These are phyloP conservation scores for Ceratorhiza oryzae-sativae DNA, from an alignment of 1,284 basidiomycete genomes.

Conservation along the genomic window DNA sequence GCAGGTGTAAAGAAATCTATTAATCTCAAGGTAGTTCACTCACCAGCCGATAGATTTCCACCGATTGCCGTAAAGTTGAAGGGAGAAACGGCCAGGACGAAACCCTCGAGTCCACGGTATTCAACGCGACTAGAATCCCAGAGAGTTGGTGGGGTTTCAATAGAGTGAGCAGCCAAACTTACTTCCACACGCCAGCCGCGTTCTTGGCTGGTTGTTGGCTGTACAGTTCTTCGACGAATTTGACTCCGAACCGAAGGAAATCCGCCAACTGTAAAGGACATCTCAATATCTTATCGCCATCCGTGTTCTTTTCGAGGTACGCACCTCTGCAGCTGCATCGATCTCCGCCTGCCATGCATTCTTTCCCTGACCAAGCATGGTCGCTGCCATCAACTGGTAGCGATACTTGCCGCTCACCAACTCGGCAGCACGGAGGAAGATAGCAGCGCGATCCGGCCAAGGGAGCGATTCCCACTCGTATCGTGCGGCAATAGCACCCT, in stretches of 20 bases:
- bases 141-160: constrained; percentile 1
- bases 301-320: constrained; percentile 43
- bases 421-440: constrained; percentile 97
- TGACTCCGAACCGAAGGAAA: constrained; percentile 96
- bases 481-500: constrained; percentile 88
- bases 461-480: constrained; percentile 91
- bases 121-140: constrained; percentile 76
- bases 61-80: constrained; percentile 99
- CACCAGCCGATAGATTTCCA: constrained; percentile 84
- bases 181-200: constrained; percentile 93
- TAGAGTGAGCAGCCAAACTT: constrained; percentile 50
- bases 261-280: constrained; percentile 71
- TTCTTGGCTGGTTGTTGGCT: constrained; percentile 89
- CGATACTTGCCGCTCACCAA: constrained; percentile 93
- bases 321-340: constrained; percentile 94
- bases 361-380: constrained; percentile 98
- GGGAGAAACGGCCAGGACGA: constrained; percentile 95
- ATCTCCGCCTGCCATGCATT: constrained; percentile 99
- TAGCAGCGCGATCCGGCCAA: constrained; percentile 95
- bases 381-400: constrained; percentile 94
- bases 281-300: constrained; percentile 11
- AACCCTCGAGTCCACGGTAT: constrained; percentile 96
- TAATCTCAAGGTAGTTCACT: constrained; percentile 46
- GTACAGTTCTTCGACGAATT: constrained; percentile 96
- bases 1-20: constrained; percentile 8